These are phyloP conservation scores for Sphagnurus paluster DNA, from an alignment of 1,284 basidiomycete species.

Conservation along the genomic window DNA sequence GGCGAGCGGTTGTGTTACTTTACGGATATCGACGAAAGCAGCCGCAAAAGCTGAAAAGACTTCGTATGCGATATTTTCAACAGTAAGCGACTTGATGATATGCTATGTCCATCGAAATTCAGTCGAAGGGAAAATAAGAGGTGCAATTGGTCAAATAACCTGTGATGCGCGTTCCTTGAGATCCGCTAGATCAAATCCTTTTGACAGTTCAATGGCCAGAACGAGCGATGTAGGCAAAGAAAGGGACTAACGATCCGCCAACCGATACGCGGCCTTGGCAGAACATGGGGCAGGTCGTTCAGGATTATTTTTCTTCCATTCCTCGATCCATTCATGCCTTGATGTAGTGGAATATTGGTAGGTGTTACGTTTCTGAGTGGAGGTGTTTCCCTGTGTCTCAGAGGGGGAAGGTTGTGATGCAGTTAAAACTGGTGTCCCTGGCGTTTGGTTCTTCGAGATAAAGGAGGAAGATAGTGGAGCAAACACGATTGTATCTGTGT, in stretches of 20 bases:
- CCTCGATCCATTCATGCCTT: slow-evolving; percentile 63
- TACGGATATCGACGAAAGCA: slow-evolving; percentile 81
- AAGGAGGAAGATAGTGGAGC: slow-evolving; percentile 81
- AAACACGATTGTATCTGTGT: slow-evolving; percentile 83
- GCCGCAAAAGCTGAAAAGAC: slow-evolving; percentile 85
- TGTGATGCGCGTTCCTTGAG: slow-evolving; percentile 70
- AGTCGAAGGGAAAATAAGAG: not conserved
- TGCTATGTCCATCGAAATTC: slow-evolving; percentile 44
- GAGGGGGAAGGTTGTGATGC: slow-evolving; percentile 26
- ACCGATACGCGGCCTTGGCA: slow-evolving; percentile 84
- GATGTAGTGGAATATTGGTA: slow-evolving; percentile 40
- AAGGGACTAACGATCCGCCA: slow-evolving; percentile 72
- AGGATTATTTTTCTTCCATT: slow-evolving; percentile 60
- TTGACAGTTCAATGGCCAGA: slow-evolving; percentile 3
- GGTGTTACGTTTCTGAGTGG: slow-evolving; percentile 34
- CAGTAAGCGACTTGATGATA: slow-evolving; percentile 73
- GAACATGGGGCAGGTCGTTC: slow-evolving; percentile 77
- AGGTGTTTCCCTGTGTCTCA: slow-evolving; percentile 26
- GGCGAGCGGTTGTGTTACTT: too few relatives aligned
- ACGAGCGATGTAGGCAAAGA: too few relatives aligned
- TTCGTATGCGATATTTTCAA: slow-evolving; percentile 84
- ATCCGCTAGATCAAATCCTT: slow-evolving; percentile 69
- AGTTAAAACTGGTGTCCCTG: slow-evolving; percentile 23
- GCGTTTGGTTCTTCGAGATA: slow-evolving; percentile 18
- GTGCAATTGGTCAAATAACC: slow-evolving; percentile 34